phyloP scores from a whole-genome alignment of 2,329 filamentous ascomycete genomes.

The Macrophomina tecta region DNA sequence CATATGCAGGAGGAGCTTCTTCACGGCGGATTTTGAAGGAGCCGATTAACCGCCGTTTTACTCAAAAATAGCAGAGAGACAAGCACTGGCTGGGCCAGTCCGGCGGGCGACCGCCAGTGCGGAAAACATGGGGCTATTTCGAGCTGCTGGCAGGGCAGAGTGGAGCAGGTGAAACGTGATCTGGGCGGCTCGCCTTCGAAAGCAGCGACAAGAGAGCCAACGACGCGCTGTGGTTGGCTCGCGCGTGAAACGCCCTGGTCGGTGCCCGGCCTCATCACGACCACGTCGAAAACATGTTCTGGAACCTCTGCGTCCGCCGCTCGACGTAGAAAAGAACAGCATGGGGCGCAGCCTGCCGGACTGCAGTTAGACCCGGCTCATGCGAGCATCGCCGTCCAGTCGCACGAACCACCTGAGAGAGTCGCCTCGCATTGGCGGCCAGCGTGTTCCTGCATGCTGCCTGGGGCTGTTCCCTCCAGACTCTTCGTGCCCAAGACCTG shows the following conservation, averaged over 20 bases:
- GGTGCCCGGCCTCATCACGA: background rate
- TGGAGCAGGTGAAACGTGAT: constrained; percentile 23
- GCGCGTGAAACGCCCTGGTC: constrained; percentile 13
- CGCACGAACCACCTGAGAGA: background rate
- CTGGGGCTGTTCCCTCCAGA: background rate
- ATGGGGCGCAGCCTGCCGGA: background rate
- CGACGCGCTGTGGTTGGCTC: constrained; percentile 16
- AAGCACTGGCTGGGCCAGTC: constrained; percentile 42
- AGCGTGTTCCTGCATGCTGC: background rate
- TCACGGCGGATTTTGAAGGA: constrained; percentile 44
- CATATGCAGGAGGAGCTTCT: constrained; percentile 34
- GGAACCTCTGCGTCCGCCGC: constrained; percentile 6
- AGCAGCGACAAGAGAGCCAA: background rate
- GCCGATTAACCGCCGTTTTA: constrained; percentile 48
- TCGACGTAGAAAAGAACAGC: constrained; percentile 18
- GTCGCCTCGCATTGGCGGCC: constrained; percentile 6
- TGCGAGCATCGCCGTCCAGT: constrained; percentile 10
- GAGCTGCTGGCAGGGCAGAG: constrained; percentile 27
- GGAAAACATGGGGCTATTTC: constrained; percentile 19
- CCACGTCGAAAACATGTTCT: constrained; percentile 19
- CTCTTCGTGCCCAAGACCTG: background rate
- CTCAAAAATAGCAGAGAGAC: constrained; percentile 36
- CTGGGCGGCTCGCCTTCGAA: constrained; percentile 26
- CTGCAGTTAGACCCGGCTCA: background rate
- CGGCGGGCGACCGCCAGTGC: constrained; percentile 21